phyloP scores from a whole-genome alignment of 2,329 filamentous ascomycete species.

The Botrytis galanthina region DNA sequence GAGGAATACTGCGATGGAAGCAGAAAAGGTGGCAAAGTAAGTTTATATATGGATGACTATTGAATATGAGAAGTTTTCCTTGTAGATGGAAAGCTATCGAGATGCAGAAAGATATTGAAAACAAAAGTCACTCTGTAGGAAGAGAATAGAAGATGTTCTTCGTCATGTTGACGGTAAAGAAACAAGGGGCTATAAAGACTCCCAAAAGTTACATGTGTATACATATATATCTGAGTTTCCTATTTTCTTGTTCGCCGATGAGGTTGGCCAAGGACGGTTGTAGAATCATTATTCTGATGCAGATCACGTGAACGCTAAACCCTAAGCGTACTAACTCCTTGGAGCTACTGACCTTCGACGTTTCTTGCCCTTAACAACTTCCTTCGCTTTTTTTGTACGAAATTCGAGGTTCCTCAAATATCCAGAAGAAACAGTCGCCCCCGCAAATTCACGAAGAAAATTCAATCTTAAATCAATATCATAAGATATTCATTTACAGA shows the following conservation, averaged over 20 bases:
- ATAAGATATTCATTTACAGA: constrained; percentile 1
- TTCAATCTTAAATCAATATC: constrained; percentile 8
- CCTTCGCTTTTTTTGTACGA: constrained; percentile 17
- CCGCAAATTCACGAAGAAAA: constrained; percentile 1
- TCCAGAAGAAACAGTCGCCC: not conserved
- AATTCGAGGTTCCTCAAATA: constrained; percentile 13
- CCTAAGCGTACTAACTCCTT: not conserved
- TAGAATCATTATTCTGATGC: not conserved
- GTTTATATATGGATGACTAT: not conserved
- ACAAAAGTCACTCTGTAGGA: too few relatives aligned
- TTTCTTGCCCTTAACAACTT: constrained; percentile 16
- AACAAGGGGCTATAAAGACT: not conserved
- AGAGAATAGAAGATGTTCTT: not conserved
- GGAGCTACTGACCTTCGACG: constrained; percentile 10
- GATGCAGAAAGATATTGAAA: not conserved
- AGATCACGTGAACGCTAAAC: not conserved
- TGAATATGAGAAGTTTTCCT: not conserved
- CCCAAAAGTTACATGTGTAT: not conserved
- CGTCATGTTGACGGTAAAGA: not conserved
- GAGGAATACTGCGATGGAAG: not conserved
- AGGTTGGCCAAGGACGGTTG: not conserved
- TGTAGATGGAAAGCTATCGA: not conserved
- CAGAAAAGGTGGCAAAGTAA: not conserved
- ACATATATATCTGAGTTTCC: not conserved
- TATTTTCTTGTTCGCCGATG: not conserved